phyloP scores from a whole-genome alignment of 192 early-diverging fungal genomes.

The Coemansia sp. region DNA sequence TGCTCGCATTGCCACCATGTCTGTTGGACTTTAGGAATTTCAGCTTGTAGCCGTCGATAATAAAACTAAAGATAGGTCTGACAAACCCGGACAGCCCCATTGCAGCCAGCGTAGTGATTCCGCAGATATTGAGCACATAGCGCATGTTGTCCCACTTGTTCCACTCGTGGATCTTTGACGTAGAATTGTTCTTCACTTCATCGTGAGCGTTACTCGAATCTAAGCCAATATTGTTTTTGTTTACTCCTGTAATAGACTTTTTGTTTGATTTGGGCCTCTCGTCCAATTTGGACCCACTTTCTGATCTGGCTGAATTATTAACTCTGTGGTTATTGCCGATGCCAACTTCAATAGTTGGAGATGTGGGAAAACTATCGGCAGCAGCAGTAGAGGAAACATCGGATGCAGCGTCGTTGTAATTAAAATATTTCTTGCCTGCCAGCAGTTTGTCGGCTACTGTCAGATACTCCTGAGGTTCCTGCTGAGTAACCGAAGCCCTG shows the following conservation, averaged over 20 bases:
- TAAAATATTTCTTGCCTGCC: not conserved
- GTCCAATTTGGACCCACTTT: constrained; percentile 32
- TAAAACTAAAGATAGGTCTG: too few relatives aligned
- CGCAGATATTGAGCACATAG: too few relatives aligned
- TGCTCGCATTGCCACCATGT: too few relatives aligned
- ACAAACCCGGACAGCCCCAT: too few relatives aligned
- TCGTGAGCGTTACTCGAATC: not conserved
- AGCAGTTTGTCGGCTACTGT: constrained; percentile 14
- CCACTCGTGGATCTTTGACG: constrained; percentile 21
- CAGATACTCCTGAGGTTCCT: constrained; percentile 40
- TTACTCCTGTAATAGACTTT: too few relatives aligned
- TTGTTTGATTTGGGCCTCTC: too few relatives aligned
- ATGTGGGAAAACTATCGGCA: not conserved
- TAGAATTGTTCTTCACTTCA: not conserved
- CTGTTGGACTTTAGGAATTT: too few relatives aligned
- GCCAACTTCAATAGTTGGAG: not conserved
- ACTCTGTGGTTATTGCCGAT: constrained; percentile 48
- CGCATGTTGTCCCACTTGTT: constrained; percentile 22
- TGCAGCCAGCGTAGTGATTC: too few relatives aligned
- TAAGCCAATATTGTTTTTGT: too few relatives aligned
- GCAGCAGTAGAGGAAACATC: not conserved
- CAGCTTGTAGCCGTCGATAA: too few relatives aligned
- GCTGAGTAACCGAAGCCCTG: constrained; percentile 36
- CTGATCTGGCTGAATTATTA: constrained; percentile 61
- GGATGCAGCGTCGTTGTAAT: not conserved